Evolutionary conservation across 2,329 filamentous ascomycete genomes (phyloP), one percentile per base, ranked within the genome.

Genomic region (Phyllosticta paracitricarpa): DNA sequence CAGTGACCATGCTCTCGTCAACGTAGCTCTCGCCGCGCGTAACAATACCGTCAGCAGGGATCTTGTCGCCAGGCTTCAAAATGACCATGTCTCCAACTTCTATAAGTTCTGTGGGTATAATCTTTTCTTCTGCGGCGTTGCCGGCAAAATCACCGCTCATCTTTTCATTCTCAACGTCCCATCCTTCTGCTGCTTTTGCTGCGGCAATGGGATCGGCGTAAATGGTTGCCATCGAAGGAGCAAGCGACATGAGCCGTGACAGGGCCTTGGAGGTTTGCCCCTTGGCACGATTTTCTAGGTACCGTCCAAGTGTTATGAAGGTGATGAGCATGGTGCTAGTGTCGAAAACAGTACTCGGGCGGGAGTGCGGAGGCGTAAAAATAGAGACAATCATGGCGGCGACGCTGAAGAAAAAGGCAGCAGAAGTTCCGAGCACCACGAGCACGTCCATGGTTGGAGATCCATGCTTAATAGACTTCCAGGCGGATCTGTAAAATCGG

Each of bases 241-340:
- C 90, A 56, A 99, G 80, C 17, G 91, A 97, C 94, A 99, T 99
- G 35, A 99, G 84, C 25, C 87, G 84, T 7, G 93, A 97, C 2
- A 99, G 82, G 0, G 94, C 94, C 71, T 90, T 94, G 4, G 92
- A 97, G 0, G 94, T 99, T 76, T 97, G 90, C 0, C 94, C 94
- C 77, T 97, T 99, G 58, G 94, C 94, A 19, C 87, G 81, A 71
- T 97, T 99, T 75, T 99, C 94, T 19, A 99, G 77, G 77, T 89
- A 99, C 40, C 94, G 87, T 3, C 94, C 91, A 2, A 99, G 77
- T 1, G 89, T 91, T 73, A 97, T 91, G 72, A 99, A 97, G 0
- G 91, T 96, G 73, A 99, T 92, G 58, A 99, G 81, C 94, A 97
- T 99, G 24, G 91, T 96, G 75, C 92, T 97, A 1, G 94, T 99